phyloP scores from a whole-genome alignment of 1,284 basidiomycete genomes.

The Xerocomus minutiporus region DNA sequence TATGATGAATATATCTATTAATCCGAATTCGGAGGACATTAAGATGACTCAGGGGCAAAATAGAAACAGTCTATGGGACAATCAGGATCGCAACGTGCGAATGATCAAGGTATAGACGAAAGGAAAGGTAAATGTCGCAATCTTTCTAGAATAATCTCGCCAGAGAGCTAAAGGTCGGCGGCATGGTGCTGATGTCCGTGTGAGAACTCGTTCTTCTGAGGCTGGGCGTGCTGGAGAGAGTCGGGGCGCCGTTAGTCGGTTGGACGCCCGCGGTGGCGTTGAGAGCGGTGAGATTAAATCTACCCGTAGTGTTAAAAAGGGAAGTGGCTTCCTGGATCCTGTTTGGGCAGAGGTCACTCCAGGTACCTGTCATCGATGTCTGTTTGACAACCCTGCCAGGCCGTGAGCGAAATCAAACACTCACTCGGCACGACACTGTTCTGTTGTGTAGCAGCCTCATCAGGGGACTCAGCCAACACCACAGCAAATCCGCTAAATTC shows the following conservation, averaged over 20 bases:
- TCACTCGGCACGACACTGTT: slow-evolving; percentile 18
- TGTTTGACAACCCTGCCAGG: background rate
- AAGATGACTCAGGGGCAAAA: background rate
- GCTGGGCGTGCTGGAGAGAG: slow-evolving; percentile 2
- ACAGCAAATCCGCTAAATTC: slow-evolving; percentile 30
- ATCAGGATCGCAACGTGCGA: background rate
- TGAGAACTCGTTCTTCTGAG: slow-evolving; percentile 4
- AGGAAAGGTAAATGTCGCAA: background rate
- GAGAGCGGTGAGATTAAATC: slow-evolving; percentile 16
- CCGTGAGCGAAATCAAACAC: background rate
- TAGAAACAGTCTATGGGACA: background rate
- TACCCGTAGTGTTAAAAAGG: slow-evolving; percentile 15
- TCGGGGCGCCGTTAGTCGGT: background rate
- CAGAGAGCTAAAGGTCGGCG: slow-evolving; percentile 14
- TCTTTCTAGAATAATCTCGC: slow-evolving; percentile 1
- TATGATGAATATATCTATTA: background rate
- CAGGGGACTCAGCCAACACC: slow-evolving; percentile 26
- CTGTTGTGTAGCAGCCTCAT: slow-evolving; percentile 19
- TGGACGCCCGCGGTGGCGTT: slow-evolving; percentile 4
- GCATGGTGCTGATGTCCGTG: slow-evolving; percentile 17
- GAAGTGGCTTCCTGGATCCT: slow-evolving; percentile 15
- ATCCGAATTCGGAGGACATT: background rate
- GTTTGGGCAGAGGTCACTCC: slow-evolving; percentile 20
- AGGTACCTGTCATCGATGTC: slow-evolving; percentile 9
- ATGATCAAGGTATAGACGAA: slow-evolving; percentile 2